Base-by-base conservation (phyloP, 1,284 basidiomycete species). In the Ustilago esculenta region DNA sequence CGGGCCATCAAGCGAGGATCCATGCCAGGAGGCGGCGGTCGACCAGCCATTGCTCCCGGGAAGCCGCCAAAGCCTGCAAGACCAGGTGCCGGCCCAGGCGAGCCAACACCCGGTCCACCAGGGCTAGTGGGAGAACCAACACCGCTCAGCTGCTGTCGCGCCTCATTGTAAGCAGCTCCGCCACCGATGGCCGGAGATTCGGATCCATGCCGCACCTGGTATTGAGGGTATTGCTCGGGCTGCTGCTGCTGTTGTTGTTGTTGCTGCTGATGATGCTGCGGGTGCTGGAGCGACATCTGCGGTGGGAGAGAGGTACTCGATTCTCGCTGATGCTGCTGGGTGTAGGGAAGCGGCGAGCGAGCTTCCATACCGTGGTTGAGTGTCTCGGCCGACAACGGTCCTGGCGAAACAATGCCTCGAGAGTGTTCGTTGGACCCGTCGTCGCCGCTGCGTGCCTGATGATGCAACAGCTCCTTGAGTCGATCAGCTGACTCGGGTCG, bases 1-100 rank as follows among this genome's bases (percentile, higher is more conserved):
- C 71, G 63, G 4, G 35, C 68, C 45, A 76, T 48, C 51, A 76
- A 32, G 9, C 72, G 67, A 9, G 74, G 72, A 32, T 76, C 72
- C 43, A 73, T 61, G 25, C 61, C 59, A 30, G 67, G 71, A 17
- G 64, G 65, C 15, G 65, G 61, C 12, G 68, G 56, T 11, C 67
- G 60, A 5, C 57, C 52, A 23, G 52, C 47, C 39, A 64, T 50
- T 2, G 32, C 53, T 12, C 72, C 68, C 17, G 58, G 50, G 56
- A 59, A 67, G 8, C 57, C 57, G 24, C 60, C 60, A 20, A 51
- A 59, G 2, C 43, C 54, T 25, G 34, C 47, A 27, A 64, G 25
- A 12, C 59, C 54, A 1, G 66, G 65, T 14, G 50, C 49, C 10
- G 34, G 35, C 27, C 51, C 54, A 36, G 65, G 53, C 18, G 65